Evolutionary conservation across 1,139 yeast species (phyloP).

Genomic region (Saccharomycopsis phalli): DNA sequence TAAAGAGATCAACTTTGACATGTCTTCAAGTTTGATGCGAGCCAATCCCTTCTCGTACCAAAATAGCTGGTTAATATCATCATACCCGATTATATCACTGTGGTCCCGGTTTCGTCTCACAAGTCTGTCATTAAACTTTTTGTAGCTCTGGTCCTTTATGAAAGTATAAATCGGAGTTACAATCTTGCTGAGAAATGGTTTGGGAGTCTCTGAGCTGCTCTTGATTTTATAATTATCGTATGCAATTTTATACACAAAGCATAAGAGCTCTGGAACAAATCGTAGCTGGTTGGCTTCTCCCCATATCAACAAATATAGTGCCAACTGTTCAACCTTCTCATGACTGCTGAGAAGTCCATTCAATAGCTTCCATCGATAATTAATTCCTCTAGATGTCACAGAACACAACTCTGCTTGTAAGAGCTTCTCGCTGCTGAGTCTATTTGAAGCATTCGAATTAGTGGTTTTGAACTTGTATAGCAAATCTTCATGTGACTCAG

Average conservation of each 20-base stretch:
- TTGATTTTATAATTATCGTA: constrained; percentile 42
- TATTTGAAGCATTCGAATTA: constrained; percentile 26
- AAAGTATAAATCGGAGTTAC: constrained; percentile 63
- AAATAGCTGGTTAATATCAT: constrained; percentile 56
- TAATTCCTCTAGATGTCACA: constrained; percentile 39
- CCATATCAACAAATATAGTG: constrained; percentile 57
- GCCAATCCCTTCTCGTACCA: constrained; percentile 49
- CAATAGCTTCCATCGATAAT: constrained; percentile 41
- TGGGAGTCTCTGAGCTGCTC: constrained; percentile 9
- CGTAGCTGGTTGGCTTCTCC: constrained; percentile 65
- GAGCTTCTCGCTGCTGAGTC: constrained; percentile 25
- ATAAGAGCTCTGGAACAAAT: constrained; percentile 63
- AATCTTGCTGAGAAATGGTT: constrained; percentile 45
- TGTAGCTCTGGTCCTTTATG: constrained; percentile 42
- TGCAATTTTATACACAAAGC: constrained; percentile 56
- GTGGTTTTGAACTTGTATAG: not conserved
- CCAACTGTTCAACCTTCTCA: constrained; percentile 45
- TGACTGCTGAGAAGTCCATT: constrained; percentile 39
- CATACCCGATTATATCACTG: constrained; percentile 47
- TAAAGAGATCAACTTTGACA: constrained; percentile 32
- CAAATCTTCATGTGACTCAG: not conserved
- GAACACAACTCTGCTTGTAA: constrained; percentile 27
- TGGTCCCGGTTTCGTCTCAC: constrained; percentile 45
- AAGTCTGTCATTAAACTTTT: constrained; percentile 31
- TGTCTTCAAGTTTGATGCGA: constrained; percentile 32